Evolutionary conservation across 306 rosid species (phyloP).

Genomic region (Cicer bijugum): DNA sequence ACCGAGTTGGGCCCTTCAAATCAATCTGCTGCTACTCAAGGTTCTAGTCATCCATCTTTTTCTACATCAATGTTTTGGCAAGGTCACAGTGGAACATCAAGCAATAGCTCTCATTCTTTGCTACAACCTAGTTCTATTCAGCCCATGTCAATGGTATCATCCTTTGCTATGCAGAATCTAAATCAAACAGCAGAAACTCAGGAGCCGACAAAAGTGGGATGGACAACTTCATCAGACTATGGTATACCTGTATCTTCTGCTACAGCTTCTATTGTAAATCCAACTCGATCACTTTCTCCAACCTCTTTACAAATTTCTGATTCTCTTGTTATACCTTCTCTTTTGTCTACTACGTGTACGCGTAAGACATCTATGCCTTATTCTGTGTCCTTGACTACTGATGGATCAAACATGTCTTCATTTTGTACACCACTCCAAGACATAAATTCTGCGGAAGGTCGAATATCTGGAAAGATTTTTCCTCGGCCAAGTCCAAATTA

Average conservation of each 20-base stretch:
- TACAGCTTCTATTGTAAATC: slow-evolving; percentile 51
- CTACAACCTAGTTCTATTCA: slow-evolving; percentile 48
- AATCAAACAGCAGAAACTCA: slow-evolving; percentile 52
- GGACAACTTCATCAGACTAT: slow-evolving; percentile 46
- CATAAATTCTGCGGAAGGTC: slow-evolving; percentile 46
- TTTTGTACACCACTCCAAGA: slow-evolving; percentile 50
- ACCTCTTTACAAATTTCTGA: slow-evolving; percentile 47
- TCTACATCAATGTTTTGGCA: slow-evolving; percentile 52
- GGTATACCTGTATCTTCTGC: slow-evolving; percentile 49
- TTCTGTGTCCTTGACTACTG: not conserved
- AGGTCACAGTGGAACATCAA: slow-evolving; percentile 47
- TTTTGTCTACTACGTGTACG: slow-evolving; percentile 25
- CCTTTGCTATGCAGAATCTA: slow-evolving; percentile 45
- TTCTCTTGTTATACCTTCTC: slow-evolving; percentile 52
- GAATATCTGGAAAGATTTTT: slow-evolving; percentile 44
- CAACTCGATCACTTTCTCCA: slow-evolving; percentile 44
- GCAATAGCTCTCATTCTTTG: slow-evolving; percentile 45
- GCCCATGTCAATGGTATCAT: slow-evolving; percentile 43
- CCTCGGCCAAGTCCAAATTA: slow-evolving; percentile 47
- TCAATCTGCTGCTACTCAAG: slow-evolving; percentile 47
- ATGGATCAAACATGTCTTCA: slow-evolving; percentile 43
- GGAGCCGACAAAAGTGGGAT: slow-evolving; percentile 44
- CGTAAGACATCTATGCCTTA: slow-evolving; percentile 38
- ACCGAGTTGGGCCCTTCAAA: slow-evolving; percentile 43
- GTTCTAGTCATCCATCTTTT: slow-evolving; percentile 48